phyloP scores from a whole-genome alignment of 352 stramenopile species.

The Blastocystis hominis region DNA sequence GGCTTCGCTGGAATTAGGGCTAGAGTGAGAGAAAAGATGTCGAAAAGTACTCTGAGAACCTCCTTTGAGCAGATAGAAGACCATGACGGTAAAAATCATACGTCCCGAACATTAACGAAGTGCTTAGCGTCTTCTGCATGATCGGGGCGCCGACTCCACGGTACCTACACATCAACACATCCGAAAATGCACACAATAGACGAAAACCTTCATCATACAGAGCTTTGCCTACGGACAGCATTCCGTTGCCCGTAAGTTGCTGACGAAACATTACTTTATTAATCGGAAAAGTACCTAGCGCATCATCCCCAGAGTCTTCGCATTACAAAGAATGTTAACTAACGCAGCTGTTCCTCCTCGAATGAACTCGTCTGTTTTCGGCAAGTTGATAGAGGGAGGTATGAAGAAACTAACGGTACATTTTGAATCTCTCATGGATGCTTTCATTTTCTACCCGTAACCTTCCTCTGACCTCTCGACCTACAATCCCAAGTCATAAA shows the following conservation, averaged over 20 bases:
- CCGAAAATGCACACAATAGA: conserved; percentile 65
- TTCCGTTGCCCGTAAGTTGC: conserved; percentile 65
- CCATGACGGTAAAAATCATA: conserved; percentile 75
- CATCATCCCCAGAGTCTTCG: not conserved
- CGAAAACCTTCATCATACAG: conserved; percentile 34
- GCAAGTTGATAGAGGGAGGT: conserved; percentile 39
- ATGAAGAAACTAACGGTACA: not conserved
- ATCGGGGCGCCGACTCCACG: conserved; percentile 73
- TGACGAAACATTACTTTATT: conserved; percentile 82
- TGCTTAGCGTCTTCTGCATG: conserved; percentile 73
- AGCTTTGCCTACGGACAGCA: not conserved
- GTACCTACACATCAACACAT: conserved; percentile 66
- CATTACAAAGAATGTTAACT: conserved; percentile 68
- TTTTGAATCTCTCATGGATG: too few relatives aligned
- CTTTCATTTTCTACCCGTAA: too few relatives aligned
- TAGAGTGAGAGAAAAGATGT: not conserved
- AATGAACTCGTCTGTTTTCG: conserved; percentile 72
- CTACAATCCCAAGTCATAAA: too few relatives aligned
- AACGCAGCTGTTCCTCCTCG: conserved; percentile 71
- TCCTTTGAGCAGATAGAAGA: conserved; percentile 58
- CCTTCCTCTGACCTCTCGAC: too few relatives aligned
- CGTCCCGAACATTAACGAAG: conserved; percentile 77
- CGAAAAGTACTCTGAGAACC: not conserved
- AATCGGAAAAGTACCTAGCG: conserved; percentile 71
- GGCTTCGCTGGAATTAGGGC: not conserved